Evolutionary conservation across 2,329 filamentous ascomycete species (phyloP).

Genomic region (Arachnomyces sp.): DNA sequence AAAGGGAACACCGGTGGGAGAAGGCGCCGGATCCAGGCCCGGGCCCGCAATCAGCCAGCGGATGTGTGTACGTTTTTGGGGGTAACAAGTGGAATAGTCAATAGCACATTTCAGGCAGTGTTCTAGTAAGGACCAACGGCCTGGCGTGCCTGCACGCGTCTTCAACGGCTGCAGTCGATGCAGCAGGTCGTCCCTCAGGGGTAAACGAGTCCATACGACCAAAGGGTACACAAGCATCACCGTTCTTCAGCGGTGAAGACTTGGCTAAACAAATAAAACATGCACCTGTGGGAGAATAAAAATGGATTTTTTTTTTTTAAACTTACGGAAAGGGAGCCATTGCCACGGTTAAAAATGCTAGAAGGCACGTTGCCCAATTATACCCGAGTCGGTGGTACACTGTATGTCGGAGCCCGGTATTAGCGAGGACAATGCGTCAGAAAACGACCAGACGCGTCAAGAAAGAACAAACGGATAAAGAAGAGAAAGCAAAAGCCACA

Average conservation of each 20-base stretch:
- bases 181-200: slow-evolving; percentile 1
- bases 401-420: slow-evolving; percentile 13
- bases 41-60: too few relatives aligned
- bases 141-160: too few relatives aligned
- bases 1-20: not conserved
- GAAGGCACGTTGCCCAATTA: slow-evolving; percentile 39
- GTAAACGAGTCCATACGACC: too few relatives aligned
- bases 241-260: slow-evolving; percentile 1
- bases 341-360: slow-evolving; percentile 36
- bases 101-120: too few relatives aligned
- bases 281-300: not conserved
- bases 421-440: slow-evolving; percentile 8
- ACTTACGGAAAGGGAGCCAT: slow-evolving; percentile 42
- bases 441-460: slow-evolving; percentile 9
- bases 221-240: slow-evolving; percentile 5
- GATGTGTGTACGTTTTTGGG: too few relatives aligned
- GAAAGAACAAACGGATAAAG: slow-evolving; percentile 1
- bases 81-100: too few relatives aligned
- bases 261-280: slow-evolving; percentile 1
- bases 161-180: too few relatives aligned
- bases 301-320: not conserved
- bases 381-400: slow-evolving; percentile 41
- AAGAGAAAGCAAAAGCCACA: too few relatives aligned
- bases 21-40: too few relatives aligned
- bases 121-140: too few relatives aligned